Evolutionary conservation across 345 rosid genomes (phyloP).

Genomic region (Salix caprea): DNA sequence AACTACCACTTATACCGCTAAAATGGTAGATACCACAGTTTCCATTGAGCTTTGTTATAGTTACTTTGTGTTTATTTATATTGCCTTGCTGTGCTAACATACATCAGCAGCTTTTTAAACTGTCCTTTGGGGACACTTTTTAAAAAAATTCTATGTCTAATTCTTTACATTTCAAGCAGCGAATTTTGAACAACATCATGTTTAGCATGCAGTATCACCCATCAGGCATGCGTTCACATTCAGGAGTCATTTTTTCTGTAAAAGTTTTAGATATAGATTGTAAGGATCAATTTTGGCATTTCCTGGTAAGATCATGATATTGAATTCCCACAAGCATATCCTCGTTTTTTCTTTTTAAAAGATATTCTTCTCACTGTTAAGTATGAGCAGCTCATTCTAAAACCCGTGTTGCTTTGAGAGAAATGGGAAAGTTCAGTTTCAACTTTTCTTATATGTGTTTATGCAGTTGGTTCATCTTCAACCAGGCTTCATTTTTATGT

Average conservation of each 20-base stretch:
- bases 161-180: not conserved
- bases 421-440: not conserved
- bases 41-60: not conserved
- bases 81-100: not conserved
- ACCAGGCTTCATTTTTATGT: not conserved
- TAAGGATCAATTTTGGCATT: not conserved
- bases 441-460: not conserved
- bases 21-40: not conserved
- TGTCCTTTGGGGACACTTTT: not conserved
- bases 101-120: not conserved
- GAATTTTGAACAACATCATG: not conserved
- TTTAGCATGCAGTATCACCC: not conserved
- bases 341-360: fast-evolving
- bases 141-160: not conserved
- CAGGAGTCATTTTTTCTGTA: not conserved
- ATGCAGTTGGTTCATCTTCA: not conserved
- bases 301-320: not conserved
- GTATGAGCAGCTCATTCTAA: not conserved
- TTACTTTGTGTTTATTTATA: not conserved
- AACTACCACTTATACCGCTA: not conserved
- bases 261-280: not conserved
- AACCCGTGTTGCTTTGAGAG: not conserved
- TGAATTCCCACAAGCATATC: not conserved
- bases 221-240: not conserved
- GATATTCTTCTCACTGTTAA: not conserved